phyloP scores from a whole-genome alignment of 768 basidiomycete species.

The Austroboletus festivus region DNA sequence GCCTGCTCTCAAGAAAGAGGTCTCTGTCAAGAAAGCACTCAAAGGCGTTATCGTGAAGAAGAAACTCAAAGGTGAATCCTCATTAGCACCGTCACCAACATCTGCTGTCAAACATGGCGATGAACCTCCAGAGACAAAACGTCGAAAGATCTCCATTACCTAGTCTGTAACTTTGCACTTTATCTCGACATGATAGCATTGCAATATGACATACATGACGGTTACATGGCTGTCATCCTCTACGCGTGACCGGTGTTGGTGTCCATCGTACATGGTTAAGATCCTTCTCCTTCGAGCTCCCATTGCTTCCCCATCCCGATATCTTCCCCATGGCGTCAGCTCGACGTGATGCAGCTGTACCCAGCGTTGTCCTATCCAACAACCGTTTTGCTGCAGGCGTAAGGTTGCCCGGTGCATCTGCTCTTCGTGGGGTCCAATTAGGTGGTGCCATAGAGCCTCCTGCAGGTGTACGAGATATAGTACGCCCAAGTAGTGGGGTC shows the following conservation, averaged over 20 bases:
- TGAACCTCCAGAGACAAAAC: constrained; percentile 49
- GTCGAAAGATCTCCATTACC: constrained; percentile 48
- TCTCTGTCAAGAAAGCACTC: constrained; percentile 51
- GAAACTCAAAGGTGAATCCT: constrained; percentile 45
- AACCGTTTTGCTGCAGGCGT: constrained; percentile 85
- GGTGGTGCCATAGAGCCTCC: constrained; percentile 71
- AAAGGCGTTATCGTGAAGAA: constrained; percentile 84
- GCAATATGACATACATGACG: neutral
- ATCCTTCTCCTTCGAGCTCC: constrained; percentile 54
- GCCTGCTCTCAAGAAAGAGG: constrained; percentile 53
- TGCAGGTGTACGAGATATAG: constrained; percentile 36
- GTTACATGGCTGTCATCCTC: constrained; percentile 13
- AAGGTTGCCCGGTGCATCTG: constrained; percentile 68
- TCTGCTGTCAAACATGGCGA: constrained; percentile 20
- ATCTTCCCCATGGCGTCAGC: constrained; percentile 64
- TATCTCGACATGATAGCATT: constrained; percentile 8
- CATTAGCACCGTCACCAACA: constrained; percentile 18
- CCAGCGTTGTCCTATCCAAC: constrained; percentile 68
- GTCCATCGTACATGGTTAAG: constrained; percentile 73
- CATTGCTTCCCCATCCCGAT: constrained; percentile 52
- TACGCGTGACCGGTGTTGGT: constrained; percentile 58
- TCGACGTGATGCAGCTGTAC: constrained; percentile 58
- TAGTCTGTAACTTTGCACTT: constrained; percentile 18
- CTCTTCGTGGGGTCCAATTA: constrained; percentile 70
- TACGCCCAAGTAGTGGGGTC: constrained; percentile 24